Evolutionary conservation across 345 rosid genomes (phyloP), one percentile per base, ranked within the genome.

Genomic region (Crucihimalaya himalaica): DNA sequence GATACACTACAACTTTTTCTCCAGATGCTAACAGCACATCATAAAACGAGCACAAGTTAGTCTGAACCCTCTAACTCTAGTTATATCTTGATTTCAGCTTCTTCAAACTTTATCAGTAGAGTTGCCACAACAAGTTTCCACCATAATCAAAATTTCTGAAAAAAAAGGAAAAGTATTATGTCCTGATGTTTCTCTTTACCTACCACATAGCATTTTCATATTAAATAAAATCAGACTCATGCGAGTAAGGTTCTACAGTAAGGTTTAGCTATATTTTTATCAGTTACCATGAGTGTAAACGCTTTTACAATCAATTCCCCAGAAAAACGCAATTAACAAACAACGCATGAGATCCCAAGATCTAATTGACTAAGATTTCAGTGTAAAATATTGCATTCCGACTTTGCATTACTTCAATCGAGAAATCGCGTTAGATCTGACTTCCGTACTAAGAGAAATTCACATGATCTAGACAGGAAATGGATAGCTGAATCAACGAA

Each of bases 381-480:
- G 53, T 66, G 59, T 64, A 43, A 32, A 20, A 28, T 28, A 15
- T 21, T 27, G 53, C 76, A 61, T 60, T 47, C 43, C 61, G 20
- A 43, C 39, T 64, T 8, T 34, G 45, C 45, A 43, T 53, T 63
- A 25, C 59, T 54, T 62, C 51, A 28, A 70, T 70, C 50, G 66
- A 45, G 9, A 74, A 74, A 34, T 66, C 21, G 23, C 46, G 8
- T 48, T 64, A 77, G 80, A 77, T 77, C 80, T 77, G 66, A 51
- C 12, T 70, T 55, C 68, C 29, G 3, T 16, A 21, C 29, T 15
- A 32, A 25, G 37, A 63, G 25, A 75, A 63, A 34, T 50, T 45
- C 14, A 21, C 32, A 46, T 63, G 75, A 76, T 70, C 53, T 55
- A 70, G 8, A 18, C 53, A 32, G 11, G 31, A 25, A 43, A 45